Percentiles rank a stretch among this genome's conserved stretches.
Evolutionary conservation across 2,329 filamentous ascomycete genomes (phyloP).

Genomic region (Aspergillus sp.): DNA sequence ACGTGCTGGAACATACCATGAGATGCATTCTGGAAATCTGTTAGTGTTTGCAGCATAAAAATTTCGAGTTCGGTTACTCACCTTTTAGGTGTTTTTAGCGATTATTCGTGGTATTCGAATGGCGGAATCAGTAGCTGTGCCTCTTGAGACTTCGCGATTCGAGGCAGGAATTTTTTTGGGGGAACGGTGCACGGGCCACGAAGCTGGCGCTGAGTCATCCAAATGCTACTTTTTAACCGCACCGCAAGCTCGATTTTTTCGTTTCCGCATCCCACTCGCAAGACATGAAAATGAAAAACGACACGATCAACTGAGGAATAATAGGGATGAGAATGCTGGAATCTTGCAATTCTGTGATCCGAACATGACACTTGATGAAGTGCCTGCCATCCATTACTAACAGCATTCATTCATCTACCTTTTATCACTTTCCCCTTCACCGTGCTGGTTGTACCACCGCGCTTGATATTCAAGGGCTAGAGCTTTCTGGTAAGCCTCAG

Average conservation of each 20-base stretch:
- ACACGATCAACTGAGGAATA: slow-evolving; percentile 11
- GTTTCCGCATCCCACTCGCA: slow-evolving; percentile 14
- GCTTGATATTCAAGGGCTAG: slow-evolving; percentile 22
- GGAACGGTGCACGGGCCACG: slow-evolving; percentile 21
- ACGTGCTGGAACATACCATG: slow-evolving; percentile 38
- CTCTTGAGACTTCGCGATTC: slow-evolving; percentile 18
- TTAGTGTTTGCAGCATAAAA: neutral
- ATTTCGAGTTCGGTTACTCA: slow-evolving; percentile 24
- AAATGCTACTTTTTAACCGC: slow-evolving; percentile 16
- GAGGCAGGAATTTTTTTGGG: slow-evolving; percentile 25
- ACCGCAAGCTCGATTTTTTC: slow-evolving; percentile 8
- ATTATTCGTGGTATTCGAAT: neutral
- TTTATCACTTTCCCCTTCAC: slow-evolving; percentile 1
- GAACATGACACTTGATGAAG: slow-evolving; percentile 23
- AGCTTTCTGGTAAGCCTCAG: slow-evolving; percentile 30
- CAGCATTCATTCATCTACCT: slow-evolving; percentile 18
- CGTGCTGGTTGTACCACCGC: slow-evolving; percentile 16
- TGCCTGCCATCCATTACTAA: slow-evolving; percentile 16
- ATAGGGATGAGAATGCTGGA: slow-evolving; percentile 23
- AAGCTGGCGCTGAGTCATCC: slow-evolving; percentile 25
- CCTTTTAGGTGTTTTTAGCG: slow-evolving; percentile 26
- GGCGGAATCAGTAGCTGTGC: slow-evolving; percentile 25
- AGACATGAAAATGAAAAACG: slow-evolving; percentile 1
- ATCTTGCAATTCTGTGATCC: slow-evolving; percentile 10
- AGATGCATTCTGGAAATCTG: slow-evolving; percentile 43